Base-by-base conservation (phyloP, 805 yeast genomes). In the Monosporozyma siamensis region DNA sequence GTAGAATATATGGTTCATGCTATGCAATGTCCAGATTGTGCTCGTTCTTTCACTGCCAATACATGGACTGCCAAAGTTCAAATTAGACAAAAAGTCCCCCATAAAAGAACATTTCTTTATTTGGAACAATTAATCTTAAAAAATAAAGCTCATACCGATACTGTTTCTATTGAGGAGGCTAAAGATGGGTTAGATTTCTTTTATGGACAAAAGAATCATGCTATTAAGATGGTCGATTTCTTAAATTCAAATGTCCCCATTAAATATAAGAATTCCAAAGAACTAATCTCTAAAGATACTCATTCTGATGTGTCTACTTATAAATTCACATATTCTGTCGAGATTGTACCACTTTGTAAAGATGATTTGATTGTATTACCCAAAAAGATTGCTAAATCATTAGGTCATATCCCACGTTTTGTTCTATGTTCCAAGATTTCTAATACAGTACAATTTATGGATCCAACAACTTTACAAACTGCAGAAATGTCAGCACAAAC, bases 1-100 rank as follows among this genome's bases (percentile, higher is more conserved):
- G 97, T 89, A 11, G 97, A 90, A 59, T 92, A 81, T 60, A 78
- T 84, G n/a, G 98, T 90, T 42, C 71, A 83, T 47, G 95, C 97
- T 12, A 85, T 84, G 84, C 98, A 92, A 71, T 92, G 99, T 72
- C 82, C 96, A 3, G 97, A 90, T 67, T 92, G 99, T 77, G 97
- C 97, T 42, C 88, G 86, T 64, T 83, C 96, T 1, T 92, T 82
- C 58, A 92, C 99, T 25, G 82, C 94, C 20, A 87, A 92, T 64
- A 94, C 97, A 4, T 92, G 98, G 98, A 82, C 90, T 63, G 97
- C 99, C 22, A 79, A 89, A 22, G 95, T 94, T 26, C 99, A 92
- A 69, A 82, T 94, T 54, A 81, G 99, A 68, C 99, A 92, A 67
- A 92, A 94, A 63, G 98, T 92, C 24, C 78, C 86, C n/a, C 98